Conservation (phyloP, 192 early-diverging fungal genomes). For the Cladochytrium replicatum region DNA sequence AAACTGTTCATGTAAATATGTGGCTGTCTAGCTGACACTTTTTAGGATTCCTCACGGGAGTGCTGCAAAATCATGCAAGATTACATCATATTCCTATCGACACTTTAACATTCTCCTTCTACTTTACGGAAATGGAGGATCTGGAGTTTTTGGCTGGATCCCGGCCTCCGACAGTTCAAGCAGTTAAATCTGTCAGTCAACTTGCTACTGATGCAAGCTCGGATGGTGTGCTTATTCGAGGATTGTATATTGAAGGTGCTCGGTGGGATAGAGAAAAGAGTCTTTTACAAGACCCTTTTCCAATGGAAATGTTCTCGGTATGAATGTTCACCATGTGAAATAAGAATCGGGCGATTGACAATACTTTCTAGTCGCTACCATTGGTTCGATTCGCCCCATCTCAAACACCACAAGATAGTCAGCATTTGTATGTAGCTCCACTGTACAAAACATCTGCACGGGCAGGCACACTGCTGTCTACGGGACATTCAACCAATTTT, state of each 20-base stretch:
- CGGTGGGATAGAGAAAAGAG: slow-evolving; percentile 43
- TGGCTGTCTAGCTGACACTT: neutral
- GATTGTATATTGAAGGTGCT: slow-evolving; percentile 49
- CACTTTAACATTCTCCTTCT: slow-evolving; percentile 37
- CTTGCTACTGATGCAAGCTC: neutral
- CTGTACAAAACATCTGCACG: slow-evolving; percentile 54
- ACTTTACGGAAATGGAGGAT: slow-evolving; percentile 4
- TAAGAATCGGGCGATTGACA: neutral
- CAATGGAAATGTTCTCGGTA: slow-evolving; percentile 60
- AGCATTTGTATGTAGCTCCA: slow-evolving; percentile 35
- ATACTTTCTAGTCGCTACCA: slow-evolving; percentile 36
- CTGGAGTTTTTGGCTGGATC: neutral
- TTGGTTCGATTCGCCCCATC: slow-evolving; percentile 46
- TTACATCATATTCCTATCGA: slow-evolving; percentile 53
- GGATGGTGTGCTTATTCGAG: slow-evolving; percentile 47
- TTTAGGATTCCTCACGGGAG: slow-evolving; percentile 48
- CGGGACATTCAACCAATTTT: slow-evolving; percentile 55
- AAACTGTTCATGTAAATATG: neutral
- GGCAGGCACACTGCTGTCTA: slow-evolving; percentile 50
- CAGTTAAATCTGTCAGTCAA: slow-evolving; percentile 1
- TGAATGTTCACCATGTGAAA: slow-evolving; percentile 2
- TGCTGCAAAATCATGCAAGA: slow-evolving; percentile 50
- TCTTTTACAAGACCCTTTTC: slow-evolving; percentile 46
- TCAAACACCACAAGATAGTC: slow-evolving; percentile 20
- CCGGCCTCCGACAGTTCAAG: slow-evolving; percentile 6